phyloP scores from a whole-genome alignment of 2,329 filamentous ascomycete species.

The Cordyceps fumosorosea region DNA sequence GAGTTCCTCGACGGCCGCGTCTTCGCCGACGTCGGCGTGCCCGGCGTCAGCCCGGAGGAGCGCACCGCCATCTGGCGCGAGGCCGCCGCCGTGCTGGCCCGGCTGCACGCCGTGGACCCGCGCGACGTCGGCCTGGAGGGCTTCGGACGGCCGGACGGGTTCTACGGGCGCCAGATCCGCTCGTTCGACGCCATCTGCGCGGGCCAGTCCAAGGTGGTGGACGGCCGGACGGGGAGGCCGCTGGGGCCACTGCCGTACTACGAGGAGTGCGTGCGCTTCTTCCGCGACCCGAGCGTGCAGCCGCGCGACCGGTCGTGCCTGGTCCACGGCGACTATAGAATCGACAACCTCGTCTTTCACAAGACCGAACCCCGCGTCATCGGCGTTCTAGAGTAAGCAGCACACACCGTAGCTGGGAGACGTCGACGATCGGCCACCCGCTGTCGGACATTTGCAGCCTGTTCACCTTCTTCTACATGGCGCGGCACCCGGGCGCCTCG shows the following conservation, averaged over 20 bases:
- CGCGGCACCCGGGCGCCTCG: background rate
- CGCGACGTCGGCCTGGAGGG: constrained; percentile 54
- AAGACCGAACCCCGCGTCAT: constrained; percentile 74
- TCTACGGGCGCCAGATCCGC: constrained; percentile 76
- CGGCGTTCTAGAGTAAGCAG: constrained; percentile 66
- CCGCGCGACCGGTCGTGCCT: constrained; percentile 65
- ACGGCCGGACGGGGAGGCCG: constrained; percentile 61
- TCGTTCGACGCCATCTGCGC: constrained; percentile 69
- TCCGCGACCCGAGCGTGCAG: constrained; percentile 55
- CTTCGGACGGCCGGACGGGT: constrained; percentile 64
- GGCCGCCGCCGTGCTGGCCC: constrained; percentile 71
- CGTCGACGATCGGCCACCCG: constrained; percentile 86
- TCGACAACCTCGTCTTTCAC: constrained; percentile 75
- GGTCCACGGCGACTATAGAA: constrained; percentile 86
- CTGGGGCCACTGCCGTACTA: constrained; percentile 77
- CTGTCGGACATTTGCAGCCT: constrained; percentile 78
- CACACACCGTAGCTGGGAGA: constrained; percentile 60
- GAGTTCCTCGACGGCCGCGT: constrained; percentile 81
- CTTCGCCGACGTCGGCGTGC: constrained; percentile 73
- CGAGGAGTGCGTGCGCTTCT: constrained; percentile 69
- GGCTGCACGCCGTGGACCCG: constrained; percentile 66
- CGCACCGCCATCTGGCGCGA: constrained; percentile 72
- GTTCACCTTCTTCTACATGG: constrained; percentile 19
- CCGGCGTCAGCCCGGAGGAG: constrained; percentile 58
- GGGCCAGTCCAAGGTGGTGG: constrained; percentile 63